phyloP scores from a whole-genome alignment of 345 rosid species.

The Acer yangbiense region DNA sequence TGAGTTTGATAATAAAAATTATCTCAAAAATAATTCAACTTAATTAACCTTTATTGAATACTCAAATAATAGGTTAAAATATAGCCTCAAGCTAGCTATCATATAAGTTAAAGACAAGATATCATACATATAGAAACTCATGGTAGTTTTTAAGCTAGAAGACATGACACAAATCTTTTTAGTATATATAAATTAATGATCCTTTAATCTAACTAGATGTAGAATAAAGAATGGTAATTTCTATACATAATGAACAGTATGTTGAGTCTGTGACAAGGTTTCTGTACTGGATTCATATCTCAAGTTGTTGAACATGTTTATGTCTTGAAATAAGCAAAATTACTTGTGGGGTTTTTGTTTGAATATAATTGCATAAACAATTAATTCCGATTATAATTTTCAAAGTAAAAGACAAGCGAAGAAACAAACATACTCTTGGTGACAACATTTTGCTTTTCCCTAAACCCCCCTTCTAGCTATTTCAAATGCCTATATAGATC shows the following conservation, averaged over 20 bases:
- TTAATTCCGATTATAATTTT: constrained; percentile 9
- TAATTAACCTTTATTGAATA: neutral
- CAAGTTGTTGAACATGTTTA: constrained; percentile 10
- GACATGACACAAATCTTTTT: neutral
- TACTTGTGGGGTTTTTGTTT: constrained; percentile 17
- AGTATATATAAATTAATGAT: no score
- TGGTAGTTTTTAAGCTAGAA: constrained; percentile 2
- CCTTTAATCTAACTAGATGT: neutral
- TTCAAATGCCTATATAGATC: neutral
- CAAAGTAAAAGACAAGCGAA: constrained; percentile 46
- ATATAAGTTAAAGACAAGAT: neutral
- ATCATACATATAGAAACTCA: neutral
- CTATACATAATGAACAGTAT: neutral
- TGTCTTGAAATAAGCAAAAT: constrained; percentile 24
- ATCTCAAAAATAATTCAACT: neutral
- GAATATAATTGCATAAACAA: constrained; percentile 23
- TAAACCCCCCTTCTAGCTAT: constrained; percentile 5
- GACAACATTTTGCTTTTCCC: constrained; percentile 59
- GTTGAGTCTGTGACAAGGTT: neutral
- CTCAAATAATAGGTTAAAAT: no score
- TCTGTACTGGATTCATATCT: neutral
- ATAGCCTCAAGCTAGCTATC: neutral
- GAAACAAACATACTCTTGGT: constrained; percentile 54
- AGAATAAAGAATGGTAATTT: constrained; percentile 4
- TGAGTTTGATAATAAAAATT: no score